phyloP scores from a whole-genome alignment of 441 rosid species.

The Corymbia calophylla region DNA sequence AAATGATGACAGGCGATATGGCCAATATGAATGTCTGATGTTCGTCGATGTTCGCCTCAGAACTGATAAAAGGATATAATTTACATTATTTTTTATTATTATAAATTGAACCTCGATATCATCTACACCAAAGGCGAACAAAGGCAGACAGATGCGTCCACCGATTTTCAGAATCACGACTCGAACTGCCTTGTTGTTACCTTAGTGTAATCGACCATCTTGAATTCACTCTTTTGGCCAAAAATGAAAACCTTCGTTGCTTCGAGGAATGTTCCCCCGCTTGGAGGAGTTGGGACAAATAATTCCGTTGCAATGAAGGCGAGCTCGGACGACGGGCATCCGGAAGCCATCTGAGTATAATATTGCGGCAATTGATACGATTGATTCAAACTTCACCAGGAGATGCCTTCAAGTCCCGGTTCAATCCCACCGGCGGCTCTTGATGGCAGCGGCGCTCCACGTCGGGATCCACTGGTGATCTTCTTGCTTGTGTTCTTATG shows the following conservation, averaged over 20 bases:
- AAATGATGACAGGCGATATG: neutral
- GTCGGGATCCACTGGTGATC: constrained; percentile 6
- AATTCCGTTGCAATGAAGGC: neutral
- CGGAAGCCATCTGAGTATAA: neutral
- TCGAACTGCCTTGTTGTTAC: neutral
- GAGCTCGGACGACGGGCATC: neutral
- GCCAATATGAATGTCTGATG: neutral
- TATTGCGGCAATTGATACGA: neutral
- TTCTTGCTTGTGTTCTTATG: neutral
- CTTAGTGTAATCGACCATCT: neutral
- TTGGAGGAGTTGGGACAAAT: neutral
- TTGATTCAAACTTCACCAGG: neutral
- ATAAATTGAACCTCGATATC: neutral
- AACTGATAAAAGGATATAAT: neutral
- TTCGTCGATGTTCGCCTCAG: neutral
- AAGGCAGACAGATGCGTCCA: neutral
- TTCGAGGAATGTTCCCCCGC: neutral
- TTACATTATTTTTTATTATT: neutral
- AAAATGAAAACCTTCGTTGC: neutral
- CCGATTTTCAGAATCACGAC: neutral
- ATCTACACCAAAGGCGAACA: neutral
- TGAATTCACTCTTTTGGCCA: neutral
- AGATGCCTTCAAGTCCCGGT: neutral
- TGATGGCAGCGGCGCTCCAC: neutral
- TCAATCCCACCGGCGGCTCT: neutral